Evolutionary conservation across 2,329 filamentous ascomycete species (phyloP).

Genomic region (Fusarium fujikuroi): DNA sequence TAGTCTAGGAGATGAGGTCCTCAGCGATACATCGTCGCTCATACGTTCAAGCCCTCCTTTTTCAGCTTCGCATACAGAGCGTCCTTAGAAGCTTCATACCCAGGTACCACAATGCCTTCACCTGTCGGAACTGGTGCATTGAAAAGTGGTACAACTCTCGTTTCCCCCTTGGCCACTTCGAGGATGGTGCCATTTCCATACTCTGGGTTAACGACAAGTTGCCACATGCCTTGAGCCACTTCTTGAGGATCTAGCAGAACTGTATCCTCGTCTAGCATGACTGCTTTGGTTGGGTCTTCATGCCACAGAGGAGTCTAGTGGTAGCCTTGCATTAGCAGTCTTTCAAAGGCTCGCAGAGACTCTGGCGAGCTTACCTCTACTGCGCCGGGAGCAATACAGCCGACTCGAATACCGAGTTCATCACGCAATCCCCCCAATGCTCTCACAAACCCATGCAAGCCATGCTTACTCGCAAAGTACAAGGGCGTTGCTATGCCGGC

Average conservation of each 20-base stretch:
- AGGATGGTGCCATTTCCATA: constrained; percentile 49
- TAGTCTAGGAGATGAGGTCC: not conserved
- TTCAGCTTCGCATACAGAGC: constrained; percentile 40
- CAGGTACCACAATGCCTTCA: constrained; percentile 36
- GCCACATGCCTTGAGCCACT: constrained; percentile 48
- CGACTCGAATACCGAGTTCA: constrained; percentile 32
- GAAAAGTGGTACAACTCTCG: constrained; percentile 46
- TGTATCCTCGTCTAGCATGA: constrained; percentile 41
- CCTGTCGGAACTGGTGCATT: constrained; percentile 42
- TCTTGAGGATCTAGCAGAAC: constrained; percentile 47
- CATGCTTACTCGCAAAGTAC: constrained; percentile 53
- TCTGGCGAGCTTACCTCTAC: constrained; percentile 41
- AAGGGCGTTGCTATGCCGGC: constrained; percentile 48
- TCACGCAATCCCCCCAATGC: constrained; percentile 46
- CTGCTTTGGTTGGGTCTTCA: constrained; percentile 47
- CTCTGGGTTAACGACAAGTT: constrained; percentile 40
- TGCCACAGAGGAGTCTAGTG: constrained; percentile 48
- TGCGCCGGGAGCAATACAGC: constrained; percentile 49
- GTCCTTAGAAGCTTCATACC: constrained; percentile 38
- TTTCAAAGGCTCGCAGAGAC: not conserved
- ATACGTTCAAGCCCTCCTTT: constrained; percentile 39
- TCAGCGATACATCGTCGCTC: not conserved
- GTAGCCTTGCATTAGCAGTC: not conserved
- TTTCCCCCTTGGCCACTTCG: constrained; percentile 43
- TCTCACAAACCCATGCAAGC: constrained; percentile 50